Evolutionary conservation across 371 early-diverging fungal species (phyloP).

Genomic region (Lichtheimia ramosa): DNA sequence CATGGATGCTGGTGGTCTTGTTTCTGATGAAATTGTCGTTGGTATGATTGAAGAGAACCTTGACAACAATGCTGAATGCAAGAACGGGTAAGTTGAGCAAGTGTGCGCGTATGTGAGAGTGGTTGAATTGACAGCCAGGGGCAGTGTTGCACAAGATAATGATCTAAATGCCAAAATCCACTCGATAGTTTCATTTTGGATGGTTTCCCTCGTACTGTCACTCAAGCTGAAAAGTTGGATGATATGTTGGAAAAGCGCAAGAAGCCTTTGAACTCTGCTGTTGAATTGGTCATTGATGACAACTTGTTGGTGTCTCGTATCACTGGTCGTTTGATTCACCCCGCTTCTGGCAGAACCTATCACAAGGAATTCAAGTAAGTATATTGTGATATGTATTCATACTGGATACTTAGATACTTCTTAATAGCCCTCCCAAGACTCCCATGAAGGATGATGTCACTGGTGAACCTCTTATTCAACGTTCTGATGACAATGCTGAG

Average conservation of each 20-base stretch:
- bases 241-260: constrained; percentile 85
- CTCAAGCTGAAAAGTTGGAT: constrained; percentile 98
- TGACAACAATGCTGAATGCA: constrained; percentile 88
- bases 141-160: background rate
- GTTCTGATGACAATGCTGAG: constrained; percentile 97
- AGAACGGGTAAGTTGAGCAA: constrained; percentile 69
- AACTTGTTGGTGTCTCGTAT: constrained; percentile 91
- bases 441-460: constrained; percentile 94
- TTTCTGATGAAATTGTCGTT: constrained; percentile 98
- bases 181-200: constrained; percentile 93
- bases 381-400: background rate
- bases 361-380: constrained; percentile 89
- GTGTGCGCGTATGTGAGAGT: too few relatives aligned
- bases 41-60: constrained; percentile 95
- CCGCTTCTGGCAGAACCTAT: constrained; percentile 94
- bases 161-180: background rate
- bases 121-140: constrained; percentile 4
- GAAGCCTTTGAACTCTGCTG: constrained; percentile 86
- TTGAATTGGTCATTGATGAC: constrained; percentile 95
- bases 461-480: constrained; percentile 94
- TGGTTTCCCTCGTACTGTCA: constrained; percentile 99
- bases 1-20: constrained; percentile 98
- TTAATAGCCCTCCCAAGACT: constrained; percentile 85
- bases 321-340: constrained; percentile 95
- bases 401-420: too few relatives aligned